A percentile compares a stretch with the other conserved stretches of the same genome.
These are phyloP conservation scores for Aspergillus sp. DNA, from an alignment of 2,329 filamentous ascomycete species.

Conservation along the genomic window DNA sequence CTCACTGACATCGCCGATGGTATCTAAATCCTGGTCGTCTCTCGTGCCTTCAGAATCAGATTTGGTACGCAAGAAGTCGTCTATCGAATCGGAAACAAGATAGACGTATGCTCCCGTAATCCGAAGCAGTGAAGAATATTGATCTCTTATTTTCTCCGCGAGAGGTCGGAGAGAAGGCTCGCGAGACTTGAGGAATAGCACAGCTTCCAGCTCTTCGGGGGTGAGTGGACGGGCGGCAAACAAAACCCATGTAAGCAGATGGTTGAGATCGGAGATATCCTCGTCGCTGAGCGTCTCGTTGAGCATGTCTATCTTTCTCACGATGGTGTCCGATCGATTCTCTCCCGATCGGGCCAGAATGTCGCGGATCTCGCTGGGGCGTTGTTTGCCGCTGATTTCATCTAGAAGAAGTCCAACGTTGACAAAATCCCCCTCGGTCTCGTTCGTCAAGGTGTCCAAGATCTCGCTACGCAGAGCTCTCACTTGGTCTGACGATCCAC, in stretches of 20 bases:
- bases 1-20: conserved; percentile 16
- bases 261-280: conserved; percentile 25
- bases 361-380: conserved; percentile 23
- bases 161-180: conserved; percentile 25
- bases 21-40: background rate
- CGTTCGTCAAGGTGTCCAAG: conserved; percentile 12
- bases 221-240: conserved; percentile 3
- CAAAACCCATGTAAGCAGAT: conserved; percentile 22
- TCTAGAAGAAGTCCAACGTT: conserved; percentile 21
- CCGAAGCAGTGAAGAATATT: conserved; percentile 22
- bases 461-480: conserved; percentile 15
- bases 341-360: conserved; percentile 22
- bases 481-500: conserved; percentile 18
- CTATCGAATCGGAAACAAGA: conserved; percentile 22
- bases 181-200: conserved; percentile 20
- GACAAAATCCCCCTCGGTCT: conserved; percentile 22
- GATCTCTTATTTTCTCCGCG: conserved; percentile 20
- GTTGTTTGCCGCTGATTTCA: conserved; percentile 25
- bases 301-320: conserved; percentile 13
- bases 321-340: conserved; percentile 23
- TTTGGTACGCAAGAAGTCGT: conserved; percentile 12
- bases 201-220: conserved; percentile 17
- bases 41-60: background rate
- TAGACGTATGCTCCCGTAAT: conserved; percentile 10
- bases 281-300: conserved; percentile 23